A percentile compares a stretch with the other conserved stretches of the same genome.
phyloP scores from a whole-genome alignment of 202 grass and related monocot genomes.

The Schoenoplectus tabernaemontani region DNA sequence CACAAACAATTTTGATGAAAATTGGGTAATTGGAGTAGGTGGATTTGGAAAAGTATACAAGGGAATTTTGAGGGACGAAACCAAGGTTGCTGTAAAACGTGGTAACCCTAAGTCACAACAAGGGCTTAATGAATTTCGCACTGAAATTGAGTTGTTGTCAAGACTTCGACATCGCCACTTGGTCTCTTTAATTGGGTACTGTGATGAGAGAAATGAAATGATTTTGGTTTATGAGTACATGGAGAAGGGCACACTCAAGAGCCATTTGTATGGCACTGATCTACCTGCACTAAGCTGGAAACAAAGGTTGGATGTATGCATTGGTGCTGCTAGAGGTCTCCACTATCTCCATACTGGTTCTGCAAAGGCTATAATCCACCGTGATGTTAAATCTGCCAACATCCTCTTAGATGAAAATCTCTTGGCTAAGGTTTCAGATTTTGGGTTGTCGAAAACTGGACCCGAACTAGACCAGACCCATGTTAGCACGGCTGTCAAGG shows the following conservation, averaged over 20 bases:
- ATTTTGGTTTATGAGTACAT: constrained; percentile 97
- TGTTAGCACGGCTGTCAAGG: constrained; percentile 97
- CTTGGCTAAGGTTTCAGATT: constrained; percentile 79
- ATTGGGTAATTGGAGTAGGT: constrained; percentile 86
- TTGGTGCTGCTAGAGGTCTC: constrained; percentile 84
- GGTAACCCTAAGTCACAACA: constrained; percentile 88
- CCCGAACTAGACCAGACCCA: constrained; percentile 91
- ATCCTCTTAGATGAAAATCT: constrained; percentile 96
- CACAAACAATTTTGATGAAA: constrained; percentile 90
- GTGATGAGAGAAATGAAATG: constrained; percentile 96
- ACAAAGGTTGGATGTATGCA: constrained; percentile 86
- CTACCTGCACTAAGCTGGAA: constrained; percentile 74
- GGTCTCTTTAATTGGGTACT: constrained; percentile 87
- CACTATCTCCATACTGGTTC: constrained; percentile 96
- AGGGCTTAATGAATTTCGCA: constrained; percentile 90
- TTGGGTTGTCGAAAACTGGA: constrained; percentile 88
- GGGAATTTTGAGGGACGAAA: constrained; percentile 64
- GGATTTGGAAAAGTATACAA: constrained; percentile 98
- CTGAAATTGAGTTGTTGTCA: constrained; percentile 87
- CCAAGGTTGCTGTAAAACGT: constrained; percentile 86
- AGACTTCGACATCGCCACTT: constrained; percentile 84
- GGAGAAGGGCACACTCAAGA: constrained; percentile 82
- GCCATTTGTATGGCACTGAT: constrained; percentile 84
- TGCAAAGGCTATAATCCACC: constrained; percentile 84
- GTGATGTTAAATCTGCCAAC: constrained; percentile 96